A percentile compares a stretch with the other conserved stretches of the same genome.
These are phyloP conservation scores for Psilocybe sp. DNA, from an alignment of 768 basidiomycete species.

Conservation along the genomic window DNA sequence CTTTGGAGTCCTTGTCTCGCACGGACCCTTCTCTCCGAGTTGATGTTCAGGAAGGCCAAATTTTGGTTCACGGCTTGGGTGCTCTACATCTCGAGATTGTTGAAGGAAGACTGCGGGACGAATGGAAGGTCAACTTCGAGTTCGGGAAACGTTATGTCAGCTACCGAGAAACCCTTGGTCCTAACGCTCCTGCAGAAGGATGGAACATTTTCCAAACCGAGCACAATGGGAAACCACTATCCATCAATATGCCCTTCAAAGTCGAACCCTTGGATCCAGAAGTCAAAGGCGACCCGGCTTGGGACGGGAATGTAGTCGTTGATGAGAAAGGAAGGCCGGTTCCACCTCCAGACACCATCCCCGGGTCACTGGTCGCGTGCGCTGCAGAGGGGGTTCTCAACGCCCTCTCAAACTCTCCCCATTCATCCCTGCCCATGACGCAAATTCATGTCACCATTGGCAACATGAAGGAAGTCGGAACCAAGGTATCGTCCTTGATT, in stretches of 20 bases:
- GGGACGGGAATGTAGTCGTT: slow-evolving; percentile 78
- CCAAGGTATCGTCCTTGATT: slow-evolving; percentile 48
- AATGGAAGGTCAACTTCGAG: slow-evolving; percentile 78
- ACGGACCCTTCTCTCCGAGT: slow-evolving; percentile 88
- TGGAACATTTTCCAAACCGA: slow-evolving; percentile 61
- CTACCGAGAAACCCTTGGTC: slow-evolving; percentile 65
- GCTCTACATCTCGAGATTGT: slow-evolving; percentile 88
- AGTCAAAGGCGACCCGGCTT: slow-evolving; percentile 63
- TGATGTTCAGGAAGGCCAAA: slow-evolving; percentile 79
- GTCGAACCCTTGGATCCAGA: slow-evolving; percentile 51
- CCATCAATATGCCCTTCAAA: slow-evolving; percentile 51
- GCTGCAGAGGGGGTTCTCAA: slow-evolving; percentile 70
- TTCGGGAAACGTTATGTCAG: slow-evolving; percentile 76
- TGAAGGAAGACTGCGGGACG: slow-evolving; percentile 74
- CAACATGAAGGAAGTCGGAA: slow-evolving; percentile 38
- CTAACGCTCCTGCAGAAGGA: slow-evolving; percentile 23
- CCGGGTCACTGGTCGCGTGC: slow-evolving; percentile 44
- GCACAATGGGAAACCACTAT: slow-evolving; percentile 51
- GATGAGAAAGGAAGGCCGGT: slow-evolving; percentile 50
- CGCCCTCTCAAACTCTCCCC: slow-evolving; percentile 74
- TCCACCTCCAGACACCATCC: slow-evolving; percentile 46
- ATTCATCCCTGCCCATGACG: slow-evolving; percentile 71
- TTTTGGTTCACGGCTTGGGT: slow-evolving; percentile 81
- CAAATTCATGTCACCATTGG: slow-evolving; percentile 56
- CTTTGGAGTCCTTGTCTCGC: slow-evolving; percentile 67